Base-by-base conservation (phyloP, 2,329 filamentous ascomycete genomes). In the Neopestalotiopsis clavispora region DNA sequence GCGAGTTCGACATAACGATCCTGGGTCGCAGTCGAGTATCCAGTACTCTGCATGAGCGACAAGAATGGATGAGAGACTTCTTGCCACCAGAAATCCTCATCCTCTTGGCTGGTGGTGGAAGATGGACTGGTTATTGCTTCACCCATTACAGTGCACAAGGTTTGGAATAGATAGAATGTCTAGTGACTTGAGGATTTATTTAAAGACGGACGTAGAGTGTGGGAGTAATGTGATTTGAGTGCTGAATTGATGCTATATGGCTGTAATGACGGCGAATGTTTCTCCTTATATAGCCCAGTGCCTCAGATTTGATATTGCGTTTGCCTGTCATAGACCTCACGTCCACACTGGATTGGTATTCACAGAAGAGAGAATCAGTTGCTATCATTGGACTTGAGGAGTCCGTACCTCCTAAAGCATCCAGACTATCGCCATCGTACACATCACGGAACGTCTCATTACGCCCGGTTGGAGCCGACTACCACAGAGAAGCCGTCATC, bases 11-110 rank as follows among this genome's bases (percentile, higher is more conserved):
- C 34, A 61, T 61, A 40, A 20, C 12, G 58, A 1, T 61, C 4
- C n/a, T 61, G 58, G 14, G 10, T 12, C 17, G 10, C 23, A 13
- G 7, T 4, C 10, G 58, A 61, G 58, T 61, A 61, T 3, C 58
- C 58, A 4, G 58, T 23, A 28, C 58, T 61, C 23, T 61, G 58
- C 30, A 61, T 32, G 34, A 61, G 58, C 13, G 58, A 61, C 14
- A 32, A 2, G 14, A 61, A 61, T 32, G 58, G 58, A 4, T 61
- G 58, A 61, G 28, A 40, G 34, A 61, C 14, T 61, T 61, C 58
- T 28, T 32, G 28, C 58, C 58, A 61, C 58, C 58, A 61, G 20
- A 61, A 61, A 9, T 23, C 23, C n/a, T 61, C 58, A 23, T 61
- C 23, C 28, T 32, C n/a, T 61, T 12, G 58, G 58, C 58, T 61